Conservation (phyloP, 495 filamentous ascomycete genomes). For the Physcia stellaris region DNA sequence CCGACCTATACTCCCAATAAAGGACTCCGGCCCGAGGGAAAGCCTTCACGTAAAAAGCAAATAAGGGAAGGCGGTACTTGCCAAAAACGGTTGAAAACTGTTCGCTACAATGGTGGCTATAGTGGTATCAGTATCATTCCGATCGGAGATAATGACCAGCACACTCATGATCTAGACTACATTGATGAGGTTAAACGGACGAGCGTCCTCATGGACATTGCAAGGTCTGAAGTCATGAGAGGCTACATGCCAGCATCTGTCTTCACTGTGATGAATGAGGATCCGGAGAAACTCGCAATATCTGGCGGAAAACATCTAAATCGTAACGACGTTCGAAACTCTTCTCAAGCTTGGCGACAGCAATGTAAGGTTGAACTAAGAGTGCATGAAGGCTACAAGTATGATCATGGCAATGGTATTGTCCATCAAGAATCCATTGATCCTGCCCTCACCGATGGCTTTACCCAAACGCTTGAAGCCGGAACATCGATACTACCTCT, state of each 20-base stretch:
- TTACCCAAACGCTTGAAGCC: conserved; percentile 7
- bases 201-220: conserved; percentile 38
- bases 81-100: conserved; percentile 38
- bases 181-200: conserved; percentile 39
- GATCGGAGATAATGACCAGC: conserved; percentile 24
- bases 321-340: conserved; percentile 38
- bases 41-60: conserved; percentile 34
- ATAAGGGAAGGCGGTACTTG: conserved; percentile 36
- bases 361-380: conserved; percentile 33
- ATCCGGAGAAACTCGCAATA: conserved; percentile 30
- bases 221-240: conserved; percentile 32
- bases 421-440: conserved; percentile 18
- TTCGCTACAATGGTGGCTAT: conserved; percentile 29
- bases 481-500: conserved; percentile 5
- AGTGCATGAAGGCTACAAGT: conserved; percentile 37
- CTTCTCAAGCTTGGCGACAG: conserved; percentile 37
- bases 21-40: conserved; percentile 27
- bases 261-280: conserved; percentile 36
- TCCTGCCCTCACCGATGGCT: conserved; percentile 7
- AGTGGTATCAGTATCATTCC: conserved; percentile 13
- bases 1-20: conserved; percentile 25
- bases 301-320: conserved; percentile 37
- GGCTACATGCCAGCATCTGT: conserved; percentile 41
- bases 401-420: conserved; percentile 37
- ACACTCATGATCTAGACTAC: conserved; percentile 37